Base-by-base conservation (phyloP, 345 rosid genomes). In the Arabidopsis suecica region DNA sequence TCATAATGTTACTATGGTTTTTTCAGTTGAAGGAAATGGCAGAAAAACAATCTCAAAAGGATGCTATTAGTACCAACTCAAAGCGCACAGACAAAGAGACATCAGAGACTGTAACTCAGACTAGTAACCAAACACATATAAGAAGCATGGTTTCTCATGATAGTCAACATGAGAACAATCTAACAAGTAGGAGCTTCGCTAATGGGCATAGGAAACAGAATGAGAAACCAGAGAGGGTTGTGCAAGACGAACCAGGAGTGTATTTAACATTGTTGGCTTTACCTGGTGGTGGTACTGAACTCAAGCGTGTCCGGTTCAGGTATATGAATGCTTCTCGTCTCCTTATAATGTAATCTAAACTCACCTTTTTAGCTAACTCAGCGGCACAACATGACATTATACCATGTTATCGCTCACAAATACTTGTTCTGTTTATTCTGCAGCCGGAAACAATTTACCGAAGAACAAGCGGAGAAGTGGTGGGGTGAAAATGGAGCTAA, bases 291-390 rank as follows among this genome's bases (percentile, higher is more conserved):
- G 79, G 82, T 62, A 85, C 85, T 73, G 97, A 91, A 79, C 89
- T 93, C 66, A 89, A 88, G 81, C 86, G 91, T 60, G 88, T 91
- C 50, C 88, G 96, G 53, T 91, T 91, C 88, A 91, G 97, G 97
- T 91, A 86, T 41, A 58, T 54, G 58, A 20, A 54, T 50, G 61
- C 25, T 6, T 42, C 36, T 67, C 51, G 1, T 23, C 53, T 45
- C 22, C 41, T 57, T 32, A 20, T 20, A 23, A 23, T 23, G 25
- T 23, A 23, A 23, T 23, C 25, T 23, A 23, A 23, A 23, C 25
- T 23, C 25, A 23, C 25, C 25, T 23, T 23, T 23, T 23, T 23
- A 23, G 25, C 25, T 23, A 23, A 23, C 25, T 23, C 25, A 23
- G 25, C 25, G 2, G 25, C 62, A 49, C 20, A 30, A 51, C 22